Percentiles rank a stretch among this genome's conserved stretches.
phyloP scores from a whole-genome alignment of 1,139 yeast genomes.

The Pichia inconspicua region DNA sequence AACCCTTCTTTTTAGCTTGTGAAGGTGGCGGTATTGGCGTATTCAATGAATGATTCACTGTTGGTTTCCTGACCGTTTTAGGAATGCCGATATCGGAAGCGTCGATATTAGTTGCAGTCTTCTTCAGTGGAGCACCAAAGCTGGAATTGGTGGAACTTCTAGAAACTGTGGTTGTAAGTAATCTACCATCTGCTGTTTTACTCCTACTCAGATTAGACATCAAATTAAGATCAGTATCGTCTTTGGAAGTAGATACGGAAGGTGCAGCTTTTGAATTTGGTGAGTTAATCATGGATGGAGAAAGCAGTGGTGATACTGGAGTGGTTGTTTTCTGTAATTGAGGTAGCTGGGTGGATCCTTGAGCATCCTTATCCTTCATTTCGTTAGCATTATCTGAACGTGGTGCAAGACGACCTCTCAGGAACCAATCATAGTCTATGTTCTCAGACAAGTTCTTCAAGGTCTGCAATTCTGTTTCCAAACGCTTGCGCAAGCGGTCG shows the following conservation, averaged over 20 bases:
- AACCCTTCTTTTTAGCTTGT: constrained; percentile 21
- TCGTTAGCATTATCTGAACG: not conserved
- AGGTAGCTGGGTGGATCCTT: not conserved
- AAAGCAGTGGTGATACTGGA: constrained; percentile 9
- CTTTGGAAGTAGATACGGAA: constrained; percentile 18
- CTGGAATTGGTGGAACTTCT: constrained; percentile 6
- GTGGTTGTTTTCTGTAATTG: not conserved
- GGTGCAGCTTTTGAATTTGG: constrained; percentile 21
- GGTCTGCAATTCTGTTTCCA: constrained; percentile 17
- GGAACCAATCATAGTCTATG: constrained; percentile 19
- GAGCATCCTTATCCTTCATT: not conserved
- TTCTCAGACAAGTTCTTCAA: constrained; percentile 10
- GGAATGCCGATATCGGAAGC: constrained; percentile 14
- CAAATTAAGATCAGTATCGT: constrained; percentile 10
- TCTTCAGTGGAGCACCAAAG: constrained; percentile 6
- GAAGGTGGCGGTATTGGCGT: constrained; percentile 7
- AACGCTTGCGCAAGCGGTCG: constrained; percentile 15
- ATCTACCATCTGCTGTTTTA: constrained; percentile 22
- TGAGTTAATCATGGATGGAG: constrained; percentile 15
- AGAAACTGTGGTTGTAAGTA: constrained; percentile 3
- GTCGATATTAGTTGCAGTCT: constrained; percentile 25
- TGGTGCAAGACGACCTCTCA: constrained; percentile 9
- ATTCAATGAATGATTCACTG: not conserved
- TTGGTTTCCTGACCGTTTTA: constrained; percentile 1
- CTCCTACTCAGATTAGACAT: constrained; percentile 16